These are phyloP conservation scores for Suillus tomentosus DNA, from an alignment of 768 basidiomycete genomes.

Conservation along the genomic window DNA sequence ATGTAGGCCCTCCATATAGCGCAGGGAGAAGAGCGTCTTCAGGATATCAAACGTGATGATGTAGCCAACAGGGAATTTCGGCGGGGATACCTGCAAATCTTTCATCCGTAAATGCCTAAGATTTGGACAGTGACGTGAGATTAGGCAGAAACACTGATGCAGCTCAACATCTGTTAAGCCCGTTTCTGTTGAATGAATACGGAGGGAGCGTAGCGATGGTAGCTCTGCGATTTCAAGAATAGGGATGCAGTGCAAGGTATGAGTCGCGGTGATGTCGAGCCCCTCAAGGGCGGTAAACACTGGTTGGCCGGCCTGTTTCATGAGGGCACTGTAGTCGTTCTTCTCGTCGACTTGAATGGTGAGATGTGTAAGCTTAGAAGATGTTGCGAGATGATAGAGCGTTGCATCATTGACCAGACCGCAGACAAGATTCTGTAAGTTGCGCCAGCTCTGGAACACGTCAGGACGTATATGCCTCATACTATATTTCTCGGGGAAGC, in stretches of 20 bases:
- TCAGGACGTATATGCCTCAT: constrained; percentile 7
- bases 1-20: constrained; percentile 1
- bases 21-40: background rate
- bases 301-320: background rate
- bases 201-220: background rate
- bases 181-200: constrained; percentile 1
- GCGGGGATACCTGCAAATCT: background rate
- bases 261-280: background rate
- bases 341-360: background rate
- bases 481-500: constrained; percentile 1
- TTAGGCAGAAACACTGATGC: background rate
- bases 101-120: background rate
- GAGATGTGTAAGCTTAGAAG: background rate
- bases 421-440: constrained; percentile 7
- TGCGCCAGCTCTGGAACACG: constrained; percentile 1
- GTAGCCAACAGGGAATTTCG: constrained; percentile 4
- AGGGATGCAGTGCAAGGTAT: background rate
- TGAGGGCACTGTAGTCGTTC: constrained; percentile 1
- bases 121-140: background rate
- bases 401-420: constrained; percentile 3
- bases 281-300: background rate
- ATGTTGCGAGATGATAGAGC: constrained; percentile 7
- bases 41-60: constrained; percentile 7
- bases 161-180: constrained; percentile 1
- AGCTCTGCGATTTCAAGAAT: constrained; percentile 4